Percentiles rank a stretch among this genome's conserved stretches.
Conservation (phyloP, 345 rosid genomes). For the Euphorbia lathyris region DNA sequence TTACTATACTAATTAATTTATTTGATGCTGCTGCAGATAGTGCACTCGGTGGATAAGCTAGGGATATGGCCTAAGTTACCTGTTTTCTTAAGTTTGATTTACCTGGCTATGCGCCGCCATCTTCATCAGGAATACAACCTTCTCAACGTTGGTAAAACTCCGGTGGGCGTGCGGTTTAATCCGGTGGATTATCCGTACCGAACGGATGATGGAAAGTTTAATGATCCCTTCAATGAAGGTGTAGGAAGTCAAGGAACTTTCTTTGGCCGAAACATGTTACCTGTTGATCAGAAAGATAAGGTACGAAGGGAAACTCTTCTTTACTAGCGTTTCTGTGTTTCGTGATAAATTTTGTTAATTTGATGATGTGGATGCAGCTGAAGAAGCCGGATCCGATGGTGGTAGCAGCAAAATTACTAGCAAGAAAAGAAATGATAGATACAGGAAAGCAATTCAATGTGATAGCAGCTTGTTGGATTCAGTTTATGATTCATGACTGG, state of each 20-base stretch:
- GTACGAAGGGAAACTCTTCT: neutral
- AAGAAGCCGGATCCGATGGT: conserved; percentile 19
- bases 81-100: conserved; percentile 44
- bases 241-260: conserved; percentile 47
- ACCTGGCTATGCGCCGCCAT: conserved; percentile 34
- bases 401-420: conserved; percentile 52
- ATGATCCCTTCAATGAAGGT: conserved; percentile 49
- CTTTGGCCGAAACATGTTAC: conserved; percentile 52
- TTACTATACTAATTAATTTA: neutral
- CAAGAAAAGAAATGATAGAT: conserved; percentile 37
- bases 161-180: conserved; percentile 40
- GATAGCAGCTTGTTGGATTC: conserved; percentile 64
- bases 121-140: conserved; percentile 55
- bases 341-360: neutral
- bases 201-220: conserved; percentile 43
- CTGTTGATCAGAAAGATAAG: conserved; percentile 17
- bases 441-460: conserved; percentile 62
- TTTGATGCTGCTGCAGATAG: conserved; percentile 30
- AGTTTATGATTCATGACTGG: conserved; percentile 76
- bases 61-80: conserved; percentile 53
- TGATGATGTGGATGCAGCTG: neutral
- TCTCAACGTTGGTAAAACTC: conserved; percentile 47
- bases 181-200: conserved; percentile 49
- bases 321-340: too few species aligned
- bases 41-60: conserved; percentile 44